These are phyloP conservation scores for Apiotrichum gracile DNA, from an alignment of 1,284 basidiomycete species.

Conservation along the genomic window DNA sequence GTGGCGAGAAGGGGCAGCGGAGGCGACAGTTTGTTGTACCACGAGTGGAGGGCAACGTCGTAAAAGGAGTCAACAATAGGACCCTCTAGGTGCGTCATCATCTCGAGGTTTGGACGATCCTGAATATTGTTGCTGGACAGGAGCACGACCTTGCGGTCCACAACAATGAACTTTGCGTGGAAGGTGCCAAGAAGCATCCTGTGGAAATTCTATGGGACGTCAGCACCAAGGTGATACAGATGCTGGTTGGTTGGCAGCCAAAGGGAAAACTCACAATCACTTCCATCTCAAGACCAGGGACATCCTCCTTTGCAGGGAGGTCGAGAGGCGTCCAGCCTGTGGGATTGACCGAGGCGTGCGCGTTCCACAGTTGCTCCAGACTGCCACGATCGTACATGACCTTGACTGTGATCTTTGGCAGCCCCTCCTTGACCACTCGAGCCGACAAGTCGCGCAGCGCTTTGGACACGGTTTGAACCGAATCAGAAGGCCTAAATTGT, in stretches of 20 bases:
- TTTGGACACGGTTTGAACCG: conserved; percentile 53
- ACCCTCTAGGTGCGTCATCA: conserved; percentile 62
- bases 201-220: conserved; percentile 44
- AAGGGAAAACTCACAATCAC: conserved; percentile 49
- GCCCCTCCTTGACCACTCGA: conserved; percentile 49
- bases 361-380: conserved; percentile 53
- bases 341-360: conserved; percentile 55
- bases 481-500: conserved; percentile 51
- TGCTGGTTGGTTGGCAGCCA: neutral
- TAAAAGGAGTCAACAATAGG: conserved; percentile 65
- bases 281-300: conserved; percentile 60
- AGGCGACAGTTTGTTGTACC: conserved; percentile 41
- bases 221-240: neutral
- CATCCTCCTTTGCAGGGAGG: conserved; percentile 56
- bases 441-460: conserved; percentile 57
- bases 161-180: conserved; percentile 69
- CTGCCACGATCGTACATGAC: conserved; percentile 65
- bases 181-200: conserved; percentile 64
- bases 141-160: conserved; percentile 65
- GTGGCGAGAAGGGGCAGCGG: conserved; percentile 38
- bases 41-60: conserved; percentile 63
- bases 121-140: conserved; percentile 73
- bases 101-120: conserved; percentile 54
- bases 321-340: conserved; percentile 55
- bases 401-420: conserved; percentile 55